Percentiles rank a stretch among this genome's conserved stretches.
Evolutionary conservation across 345 rosid species (phyloP).

Genomic region (Hypericum androsaemum): DNA sequence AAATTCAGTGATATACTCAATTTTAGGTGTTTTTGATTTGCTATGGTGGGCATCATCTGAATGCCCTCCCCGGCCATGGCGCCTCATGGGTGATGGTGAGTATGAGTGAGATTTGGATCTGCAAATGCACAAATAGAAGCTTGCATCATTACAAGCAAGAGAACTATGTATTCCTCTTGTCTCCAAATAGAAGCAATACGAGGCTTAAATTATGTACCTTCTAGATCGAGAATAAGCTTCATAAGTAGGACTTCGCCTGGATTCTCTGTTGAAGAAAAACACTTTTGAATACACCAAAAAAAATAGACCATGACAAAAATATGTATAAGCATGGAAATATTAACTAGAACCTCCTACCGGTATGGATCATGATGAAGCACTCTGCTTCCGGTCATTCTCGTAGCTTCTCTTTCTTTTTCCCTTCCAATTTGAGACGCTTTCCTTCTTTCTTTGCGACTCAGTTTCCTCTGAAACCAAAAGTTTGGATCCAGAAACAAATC

Average conservation of each 20-base stretch:
- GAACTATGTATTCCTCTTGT: no score
- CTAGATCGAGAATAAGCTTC: constrained; percentile 86
- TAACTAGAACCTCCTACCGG: constrained; percentile 29
- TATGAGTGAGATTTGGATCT: constrained; percentile 69
- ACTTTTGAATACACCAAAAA: constrained; percentile 4
- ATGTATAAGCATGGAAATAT: not conserved
- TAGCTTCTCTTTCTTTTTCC: constrained; percentile 81
- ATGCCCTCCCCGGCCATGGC: constrained; percentile 44
- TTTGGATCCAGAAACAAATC: constrained; percentile 10
- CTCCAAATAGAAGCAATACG: no score
- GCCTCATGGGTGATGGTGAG: constrained; percentile 72
- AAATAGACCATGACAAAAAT: not conserved
- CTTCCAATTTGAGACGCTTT: constrained; percentile 92
- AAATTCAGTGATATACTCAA: constrained; percentile 90
- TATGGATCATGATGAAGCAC: constrained; percentile 82
- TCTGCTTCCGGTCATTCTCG: constrained; percentile 51
- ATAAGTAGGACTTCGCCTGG: constrained; percentile 90
- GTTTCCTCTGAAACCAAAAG: constrained; percentile 53
- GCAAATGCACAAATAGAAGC: constrained; percentile 2
- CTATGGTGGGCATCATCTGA: constrained; percentile 48
- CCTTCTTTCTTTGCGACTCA: constrained; percentile 96
- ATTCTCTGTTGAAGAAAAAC: constrained; percentile 38
- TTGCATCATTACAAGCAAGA: no score
- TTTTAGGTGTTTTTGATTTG: constrained; percentile 63
- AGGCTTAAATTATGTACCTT: constrained; percentile 33